Conservation (phyloP, 2,329 filamentous ascomycete genomes). For the Paracoccidioides lutzii region DNA sequence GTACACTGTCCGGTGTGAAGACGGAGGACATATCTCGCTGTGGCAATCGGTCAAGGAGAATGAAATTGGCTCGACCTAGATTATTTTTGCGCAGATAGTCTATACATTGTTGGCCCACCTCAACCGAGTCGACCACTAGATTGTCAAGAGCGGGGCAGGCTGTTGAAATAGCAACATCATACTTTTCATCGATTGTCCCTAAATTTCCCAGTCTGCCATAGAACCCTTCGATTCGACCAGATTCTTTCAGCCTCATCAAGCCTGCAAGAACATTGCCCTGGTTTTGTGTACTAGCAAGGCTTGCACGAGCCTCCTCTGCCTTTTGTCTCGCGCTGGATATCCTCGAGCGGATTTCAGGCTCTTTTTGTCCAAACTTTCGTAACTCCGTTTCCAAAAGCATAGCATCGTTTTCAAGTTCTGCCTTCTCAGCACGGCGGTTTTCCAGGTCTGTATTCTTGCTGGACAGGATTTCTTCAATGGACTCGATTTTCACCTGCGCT, state of each 20-base stretch:
- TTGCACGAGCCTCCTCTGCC: conserved; percentile 88
- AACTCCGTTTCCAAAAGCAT: conserved; percentile 60
- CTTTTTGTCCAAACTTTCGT: conserved; percentile 57
- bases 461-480: conserved; percentile 57
- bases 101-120: conserved; percentile 94
- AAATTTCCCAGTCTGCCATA: conserved; percentile 90
- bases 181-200: conserved; percentile 83
- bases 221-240: conserved; percentile 92
- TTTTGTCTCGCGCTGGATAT: conserved; percentile 86
- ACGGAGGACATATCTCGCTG: conserved; percentile 65
- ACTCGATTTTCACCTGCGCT: conserved; percentile 61
- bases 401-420: conserved; percentile 59
- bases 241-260: conserved; percentile 88
- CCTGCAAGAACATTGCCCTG: conserved; percentile 86
- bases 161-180: conserved; percentile 96
- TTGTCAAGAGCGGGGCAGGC: conserved; percentile 86
- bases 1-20: conserved; percentile 81
- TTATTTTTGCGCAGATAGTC: conserved; percentile 97
- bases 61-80: conserved; percentile 90
- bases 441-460: conserved; percentile 64
- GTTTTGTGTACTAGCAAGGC: conserved; percentile 77
- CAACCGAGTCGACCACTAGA: conserved; percentile 91
- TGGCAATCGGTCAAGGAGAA: conserved; percentile 79
- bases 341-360: conserved; percentile 69
- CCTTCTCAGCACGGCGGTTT: conserved; percentile 59